Base-by-base conservation (phyloP, 768 basidiomycete species). In the Podaxis sp. region DNA sequence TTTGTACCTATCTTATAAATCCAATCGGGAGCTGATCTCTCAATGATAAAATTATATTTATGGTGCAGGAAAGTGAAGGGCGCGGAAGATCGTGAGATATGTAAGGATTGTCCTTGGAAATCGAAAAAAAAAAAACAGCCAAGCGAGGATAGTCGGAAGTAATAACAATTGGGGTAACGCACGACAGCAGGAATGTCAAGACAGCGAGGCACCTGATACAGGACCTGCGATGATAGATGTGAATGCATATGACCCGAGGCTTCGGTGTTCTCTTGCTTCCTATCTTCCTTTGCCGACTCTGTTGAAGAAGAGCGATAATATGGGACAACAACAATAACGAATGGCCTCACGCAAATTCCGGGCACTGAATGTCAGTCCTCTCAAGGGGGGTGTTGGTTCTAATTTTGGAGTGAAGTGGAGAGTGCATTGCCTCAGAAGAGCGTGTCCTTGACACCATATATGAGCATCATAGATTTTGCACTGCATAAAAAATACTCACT, bases 391-490 rank as follows among this genome's bases (percentile, higher is more conserved):
- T n/a, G 40, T 6, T 10, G 10, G 10, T 10, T 41, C 40, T 10
- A 17, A 13, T 41, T 41, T 10, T 41, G 40, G 40, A 41, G 40
- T 2, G 17, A 41, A 3, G 17, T 13, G 40, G 40, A 17, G 3
- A 13, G 40, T 41, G 40, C 40, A 41, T 17, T n/a, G 5, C 26
- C 22, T 57, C 72, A 93, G 75, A 94, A 93, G 49, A 94, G 79
- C 13, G 91, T 93, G 69, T 94, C 91, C 91, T 53, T n/a, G 46
- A 12, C 10, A 33, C 22, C 13, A 24, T 46, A 41, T 91, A 63
- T 44, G 37, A 57, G 58, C 5, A 40, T 37, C 61, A 72, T 44
- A 74, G n/a, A 48, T 55, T 60, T 66, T 24, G 22, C 52, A 54
- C 51, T 55, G 37, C 15, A 65, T 24, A 62, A 30, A 56, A 20